Evolutionary conservation across 2,329 filamentous ascomycete species (phyloP).

Genomic region (Penicillium sp.): DNA sequence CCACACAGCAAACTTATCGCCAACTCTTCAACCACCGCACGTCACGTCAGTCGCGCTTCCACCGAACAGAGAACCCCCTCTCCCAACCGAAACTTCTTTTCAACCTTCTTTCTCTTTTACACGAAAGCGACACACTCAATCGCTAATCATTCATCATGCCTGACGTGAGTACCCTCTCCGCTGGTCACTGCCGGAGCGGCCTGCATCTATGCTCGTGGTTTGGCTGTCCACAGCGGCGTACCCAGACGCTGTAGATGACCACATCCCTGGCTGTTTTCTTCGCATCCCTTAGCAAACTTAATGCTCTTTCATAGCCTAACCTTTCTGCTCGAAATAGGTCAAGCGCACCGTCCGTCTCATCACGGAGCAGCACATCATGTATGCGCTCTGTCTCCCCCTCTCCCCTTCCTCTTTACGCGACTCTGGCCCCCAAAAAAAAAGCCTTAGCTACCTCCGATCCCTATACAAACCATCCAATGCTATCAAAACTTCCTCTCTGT

Average conservation of each 20-base stretch:
- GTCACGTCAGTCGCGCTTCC: constrained; percentile 5
- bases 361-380: constrained; percentile 88
- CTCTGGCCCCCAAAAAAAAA: not conserved
- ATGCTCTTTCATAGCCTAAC: constrained; percentile 18
- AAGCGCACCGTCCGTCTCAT: constrained; percentile 90
- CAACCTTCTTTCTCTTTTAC: not conserved
- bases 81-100: not conserved
- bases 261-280: not conserved
- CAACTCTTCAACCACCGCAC: constrained; percentile 3
- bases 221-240: not conserved
- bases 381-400: constrained; percentile 45
- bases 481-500: not conserved
- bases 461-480: not conserved
- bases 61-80: not conserved
- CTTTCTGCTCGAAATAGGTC: constrained; percentile 48
- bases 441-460: not conserved
- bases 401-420: constrained; percentile 1
- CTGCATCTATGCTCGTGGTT: not conserved
- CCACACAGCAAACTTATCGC: constrained; percentile 10
- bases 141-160: constrained; percentile 28
- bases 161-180: constrained; percentile 30
- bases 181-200: not conserved
- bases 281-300: not conserved
- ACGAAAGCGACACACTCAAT: not conserved
- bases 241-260: not conserved